Evolutionary conservation across 2,329 filamentous ascomycete species (phyloP), one percentile per base, ranked within the genome.

Genomic region (Scopulariopsis brevicaulis): DNA sequence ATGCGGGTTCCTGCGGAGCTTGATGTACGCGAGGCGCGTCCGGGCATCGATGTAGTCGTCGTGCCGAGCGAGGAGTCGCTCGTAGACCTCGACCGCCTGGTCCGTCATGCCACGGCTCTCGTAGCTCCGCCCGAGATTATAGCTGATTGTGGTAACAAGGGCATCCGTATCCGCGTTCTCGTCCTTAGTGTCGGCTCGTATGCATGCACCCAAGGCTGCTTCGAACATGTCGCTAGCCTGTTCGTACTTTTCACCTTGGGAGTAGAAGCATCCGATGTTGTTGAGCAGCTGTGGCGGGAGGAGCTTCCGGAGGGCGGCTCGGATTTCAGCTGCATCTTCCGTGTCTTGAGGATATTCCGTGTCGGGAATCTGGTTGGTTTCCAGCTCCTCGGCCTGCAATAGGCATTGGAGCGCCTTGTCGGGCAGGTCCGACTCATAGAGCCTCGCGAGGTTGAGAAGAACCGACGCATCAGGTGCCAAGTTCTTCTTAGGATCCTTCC

Each of bases 201-300:
- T 85, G 67, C 92, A 96, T 18, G 93, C 90, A 62, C 87, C 87
- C 57, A 99, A 75, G 0, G 92, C 94, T n/a, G 89, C 85, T 70
- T 99, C 90, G 68, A 97, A 99, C 73, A 95, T 81, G 55, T 93
- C 86, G 63, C 89, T 86, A 24, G 94, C 92, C 61, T 84, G 78
- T 22, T 87, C 83, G 62, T 88, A 85, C 67, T 90, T 91, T 65
- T 96, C 91, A 2, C 85, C 81, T 68, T 96, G 91, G 64, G 90
- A 96, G 64, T 96, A 84, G 73, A 97, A 97, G 71, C 92, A 96
- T 5, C 90, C 94, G 68, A 97, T 96, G 69, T 99, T 99, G 77
- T 97, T 99, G 51, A 99, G 80, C 2, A 97, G 78, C 67, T 96
- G 91, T 4, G 93, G 94, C 4, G 94, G 94, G 1, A 99, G 76